These are phyloP conservation scores for Zopfia rhizophila DNA, from an alignment of 2,329 filamentous ascomycete genomes.

Conservation along the genomic window DNA sequence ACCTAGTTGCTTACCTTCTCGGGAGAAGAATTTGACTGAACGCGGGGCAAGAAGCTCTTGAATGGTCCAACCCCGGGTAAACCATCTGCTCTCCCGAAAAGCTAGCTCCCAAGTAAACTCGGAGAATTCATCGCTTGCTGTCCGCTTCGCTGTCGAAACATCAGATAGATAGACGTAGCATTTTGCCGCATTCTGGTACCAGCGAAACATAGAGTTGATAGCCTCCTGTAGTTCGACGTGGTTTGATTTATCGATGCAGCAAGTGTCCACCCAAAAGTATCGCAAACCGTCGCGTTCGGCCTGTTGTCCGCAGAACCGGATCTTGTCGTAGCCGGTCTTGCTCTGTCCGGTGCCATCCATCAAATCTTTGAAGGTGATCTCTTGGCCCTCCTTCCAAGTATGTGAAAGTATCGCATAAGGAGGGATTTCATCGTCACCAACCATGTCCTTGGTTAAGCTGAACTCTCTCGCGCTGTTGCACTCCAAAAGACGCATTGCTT, in stretches of 20 bases:
- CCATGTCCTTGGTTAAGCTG: too few relatives aligned
- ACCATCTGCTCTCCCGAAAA: slow-evolving; percentile 29
- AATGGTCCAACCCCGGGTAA: slow-evolving; percentile 27
- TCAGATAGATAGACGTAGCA: slow-evolving; percentile 31
- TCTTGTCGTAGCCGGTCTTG: slow-evolving; percentile 27
- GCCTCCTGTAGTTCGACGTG: not conserved
- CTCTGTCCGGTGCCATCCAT: slow-evolving; percentile 9
- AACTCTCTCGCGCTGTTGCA: not conserved
- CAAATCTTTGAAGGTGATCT: slow-evolving; percentile 15
- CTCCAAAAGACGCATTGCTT: too few relatives aligned
- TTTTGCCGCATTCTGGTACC: slow-evolving; percentile 18
- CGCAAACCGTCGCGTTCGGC: slow-evolving; percentile 23
- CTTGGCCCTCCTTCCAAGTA: slow-evolving; percentile 11
- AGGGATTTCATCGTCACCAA: slow-evolving; percentile 9
- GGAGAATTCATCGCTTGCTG: slow-evolving; percentile 1
- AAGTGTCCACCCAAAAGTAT: slow-evolving; percentile 31
- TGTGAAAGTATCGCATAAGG: slow-evolving; percentile 24
- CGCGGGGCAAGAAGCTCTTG: slow-evolving; percentile 31
- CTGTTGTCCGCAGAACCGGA: slow-evolving; percentile 30
- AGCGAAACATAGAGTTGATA: too few relatives aligned
- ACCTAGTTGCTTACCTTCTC: slow-evolving; percentile 38
- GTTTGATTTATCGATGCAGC: slow-evolving; percentile 22
- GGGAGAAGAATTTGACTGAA: slow-evolving; percentile 36
- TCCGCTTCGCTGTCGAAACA: slow-evolving; percentile 16
- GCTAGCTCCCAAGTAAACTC: slow-evolving; percentile 20